phyloP scores from a whole-genome alignment of 2,329 filamentous ascomycete genomes.

The Anisogramma anomala region DNA sequence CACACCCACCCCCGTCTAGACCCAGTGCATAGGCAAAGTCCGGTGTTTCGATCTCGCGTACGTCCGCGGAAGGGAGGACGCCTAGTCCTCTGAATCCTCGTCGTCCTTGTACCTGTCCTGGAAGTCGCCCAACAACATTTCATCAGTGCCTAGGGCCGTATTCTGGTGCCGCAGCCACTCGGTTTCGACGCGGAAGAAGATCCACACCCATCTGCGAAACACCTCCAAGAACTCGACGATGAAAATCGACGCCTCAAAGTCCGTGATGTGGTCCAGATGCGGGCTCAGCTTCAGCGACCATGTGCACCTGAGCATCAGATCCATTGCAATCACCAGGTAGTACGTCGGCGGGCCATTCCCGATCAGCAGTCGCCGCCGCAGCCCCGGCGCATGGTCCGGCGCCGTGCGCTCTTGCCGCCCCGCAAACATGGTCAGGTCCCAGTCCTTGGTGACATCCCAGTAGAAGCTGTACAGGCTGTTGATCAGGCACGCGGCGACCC shows the following conservation, averaged over 20 bases:
- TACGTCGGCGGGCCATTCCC: constrained; percentile 57
- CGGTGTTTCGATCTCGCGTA: not conserved
- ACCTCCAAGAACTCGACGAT: constrained; percentile 80
- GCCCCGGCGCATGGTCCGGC: constrained; percentile 60
- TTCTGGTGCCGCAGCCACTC: constrained; percentile 64
- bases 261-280: constrained; percentile 70
- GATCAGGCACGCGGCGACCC: constrained; percentile 61
- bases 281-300: constrained; percentile 84
- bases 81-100: constrained; percentile 25
- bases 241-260: constrained; percentile 83
- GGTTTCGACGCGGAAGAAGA: constrained; percentile 89
- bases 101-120: constrained; percentile 51
- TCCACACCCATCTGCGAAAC: constrained; percentile 85
- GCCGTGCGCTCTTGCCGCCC: constrained; percentile 42
- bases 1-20: not conserved
- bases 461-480: constrained; percentile 96
- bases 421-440: constrained; percentile 81
- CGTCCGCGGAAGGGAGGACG: not conserved
- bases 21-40: not conserved
- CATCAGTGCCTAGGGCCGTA: constrained; percentile 49
- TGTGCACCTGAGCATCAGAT: constrained; percentile 73
- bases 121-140: constrained; percentile 65
- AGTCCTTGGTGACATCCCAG: constrained; percentile 95
- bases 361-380: constrained; percentile 66
- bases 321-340: constrained; percentile 67